phyloP scores from a whole-genome alignment of 23 red algal species.

The Pyropia yezoensis region DNA sequence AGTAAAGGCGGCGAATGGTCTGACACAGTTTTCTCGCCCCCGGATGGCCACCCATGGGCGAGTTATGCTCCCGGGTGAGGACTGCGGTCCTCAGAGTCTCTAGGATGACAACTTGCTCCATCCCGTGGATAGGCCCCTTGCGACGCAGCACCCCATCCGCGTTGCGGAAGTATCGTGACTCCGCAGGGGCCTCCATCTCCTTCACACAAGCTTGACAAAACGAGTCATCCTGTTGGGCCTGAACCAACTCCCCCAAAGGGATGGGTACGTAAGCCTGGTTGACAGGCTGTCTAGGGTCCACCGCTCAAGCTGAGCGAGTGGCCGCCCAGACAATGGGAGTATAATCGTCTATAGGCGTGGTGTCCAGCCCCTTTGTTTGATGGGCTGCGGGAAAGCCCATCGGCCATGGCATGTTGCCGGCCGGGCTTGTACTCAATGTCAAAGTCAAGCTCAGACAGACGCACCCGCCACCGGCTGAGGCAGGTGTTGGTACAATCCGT shows the following conservation, averaged over 20 bases:
- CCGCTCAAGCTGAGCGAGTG: neutral
- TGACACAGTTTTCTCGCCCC: slow-evolving; percentile 8
- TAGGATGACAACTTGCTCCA: slow-evolving; percentile 8
- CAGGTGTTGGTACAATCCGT: slow-evolving; percentile 1
- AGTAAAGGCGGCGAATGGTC: slow-evolving; percentile 2
- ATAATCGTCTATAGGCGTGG: slow-evolving; percentile 3
- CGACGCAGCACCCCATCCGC: no score
- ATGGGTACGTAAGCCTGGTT: neutral
- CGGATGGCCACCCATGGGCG: slow-evolving; percentile 8
- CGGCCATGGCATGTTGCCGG: no score
- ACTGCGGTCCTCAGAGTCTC: neutral
- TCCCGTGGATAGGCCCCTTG: slow-evolving; percentile 1
- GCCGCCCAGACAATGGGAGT: neutral
- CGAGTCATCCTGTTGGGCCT: neutral
- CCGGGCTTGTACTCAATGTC: slow-evolving; percentile 10
- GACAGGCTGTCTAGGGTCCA: neutral
- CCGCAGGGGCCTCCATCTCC: neutral
- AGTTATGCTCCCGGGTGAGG: slow-evolving; percentile 4
- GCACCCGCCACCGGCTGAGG: slow-evolving; percentile 7
- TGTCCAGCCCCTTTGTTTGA: slow-evolving; percentile 14
- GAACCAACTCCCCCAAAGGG: slow-evolving; percentile 6
- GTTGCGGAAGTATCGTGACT: neutral
- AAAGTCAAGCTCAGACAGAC: slow-evolving; percentile 19
- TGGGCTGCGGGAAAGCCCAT: slow-evolving; percentile 1
- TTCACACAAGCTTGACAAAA: slow-evolving; percentile 3